Evolutionary conservation across 352 stramenopile species (phyloP).

Genomic region (Globisporangium okanoganense): DNA sequence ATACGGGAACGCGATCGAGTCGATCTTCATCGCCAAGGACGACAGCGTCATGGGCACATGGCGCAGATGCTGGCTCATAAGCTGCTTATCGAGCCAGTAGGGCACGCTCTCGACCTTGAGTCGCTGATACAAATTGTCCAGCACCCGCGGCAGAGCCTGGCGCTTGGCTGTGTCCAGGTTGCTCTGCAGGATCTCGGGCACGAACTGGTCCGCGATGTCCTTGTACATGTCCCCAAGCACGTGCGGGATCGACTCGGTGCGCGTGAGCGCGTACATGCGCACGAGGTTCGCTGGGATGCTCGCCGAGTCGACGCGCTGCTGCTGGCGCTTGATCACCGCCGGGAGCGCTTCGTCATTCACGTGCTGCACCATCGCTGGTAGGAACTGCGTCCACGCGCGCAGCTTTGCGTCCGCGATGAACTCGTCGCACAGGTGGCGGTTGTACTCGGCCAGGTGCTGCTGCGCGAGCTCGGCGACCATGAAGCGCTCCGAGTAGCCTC

Average conservation of each 20-base stretch:
- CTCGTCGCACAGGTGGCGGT: conserved; percentile 30
- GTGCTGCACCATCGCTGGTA: conserved; percentile 30
- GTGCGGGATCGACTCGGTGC: conserved; percentile 52
- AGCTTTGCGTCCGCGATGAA: conserved; percentile 65
- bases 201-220: conserved; percentile 50
- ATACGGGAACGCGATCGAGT: conserved; percentile 56
- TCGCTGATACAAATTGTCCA: conserved; percentile 42
- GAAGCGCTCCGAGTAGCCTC: conserved; percentile 53
- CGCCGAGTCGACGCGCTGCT: conserved; percentile 36
- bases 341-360: conserved; percentile 34
- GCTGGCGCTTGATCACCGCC: conserved; percentile 37
- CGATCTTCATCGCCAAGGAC: conserved; percentile 39
- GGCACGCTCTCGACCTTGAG: conserved; percentile 53
- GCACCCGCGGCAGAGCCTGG: conserved; percentile 48
- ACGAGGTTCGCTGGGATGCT: conserved; percentile 44
- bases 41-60: conserved; percentile 49
- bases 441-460: conserved; percentile 37
- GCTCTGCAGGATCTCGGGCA: conserved; percentile 36
- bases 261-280: conserved; percentile 40
- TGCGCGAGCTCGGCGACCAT: conserved; percentile 61
- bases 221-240: conserved; percentile 60
- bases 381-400: conserved; percentile 38
- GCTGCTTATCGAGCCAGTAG: conserved; percentile 36
- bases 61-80: conserved; percentile 30
- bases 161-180: conserved; percentile 21